Base-by-base conservation (phyloP, 352 stramenopile genomes). In the Phytopythium kandeliae region DNA sequence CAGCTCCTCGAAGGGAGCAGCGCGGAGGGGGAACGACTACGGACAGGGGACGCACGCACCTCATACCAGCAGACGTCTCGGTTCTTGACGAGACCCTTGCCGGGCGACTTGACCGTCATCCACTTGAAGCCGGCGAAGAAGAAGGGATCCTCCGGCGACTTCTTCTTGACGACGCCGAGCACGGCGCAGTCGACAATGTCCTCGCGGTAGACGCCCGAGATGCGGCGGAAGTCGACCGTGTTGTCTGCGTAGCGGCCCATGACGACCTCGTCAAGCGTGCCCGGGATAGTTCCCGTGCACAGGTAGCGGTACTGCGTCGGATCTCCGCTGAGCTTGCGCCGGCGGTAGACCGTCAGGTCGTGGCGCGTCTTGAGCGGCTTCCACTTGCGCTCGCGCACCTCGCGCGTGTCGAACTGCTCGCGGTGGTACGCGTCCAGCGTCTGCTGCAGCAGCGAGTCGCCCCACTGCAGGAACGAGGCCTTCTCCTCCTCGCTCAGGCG, bases 101-200 rank as follows among this genome's bases (percentile, higher is more conserved):
- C 74, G 0, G 74, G 79, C 1, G 69, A 86, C 49, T 78, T 64
- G 47, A 88, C 77, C 8, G 74, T 87, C 74, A 86, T 87, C 79
- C 79, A 90, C 63, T 90, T 90, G 67, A 90, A 89, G 33, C 79
- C 82, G 9, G 76, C 78, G 50, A 80, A 84, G 55, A 80, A 88
- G 55, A 85, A 90, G 2, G 79, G 79, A 11, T 84, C 65, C 12
- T 63, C 49, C 0, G 55, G 45, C 21, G 70, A 78, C 50, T 73
- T 65, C 17, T 57, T 62, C 49, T 82, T 71, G 46, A 90, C 76
- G 30, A 80, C 71, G 49, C 82, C 74, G 13, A 90, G 60, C 31
- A 90, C 71, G 22, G 78, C 71, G 63, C 76, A 90, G 60, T 90
- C 79, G 24, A 90, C 74, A 37, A 88, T 69, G 60, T 90, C 79